These are phyloP conservation scores for Starmera dryadoides DNA, from an alignment of 805 yeast genomes.

Conservation along the genomic window DNA sequence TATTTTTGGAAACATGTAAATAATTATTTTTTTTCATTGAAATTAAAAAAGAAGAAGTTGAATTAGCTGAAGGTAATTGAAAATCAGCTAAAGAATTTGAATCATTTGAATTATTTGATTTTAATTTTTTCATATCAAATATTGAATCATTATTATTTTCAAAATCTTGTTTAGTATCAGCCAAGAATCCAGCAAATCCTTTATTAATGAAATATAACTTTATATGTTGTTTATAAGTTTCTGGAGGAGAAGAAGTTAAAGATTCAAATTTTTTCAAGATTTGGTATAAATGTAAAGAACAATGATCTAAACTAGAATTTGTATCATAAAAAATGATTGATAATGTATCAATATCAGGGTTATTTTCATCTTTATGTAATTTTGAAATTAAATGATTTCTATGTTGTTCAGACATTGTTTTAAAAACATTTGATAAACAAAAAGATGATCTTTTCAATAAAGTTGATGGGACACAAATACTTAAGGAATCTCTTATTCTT, in stretches of 20 bases:
- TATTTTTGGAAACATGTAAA: not conserved
- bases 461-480: constrained; percentile 85
- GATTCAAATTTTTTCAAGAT: constrained; percentile 19
- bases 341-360: constrained; percentile 3
- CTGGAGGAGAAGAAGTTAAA: not conserved
- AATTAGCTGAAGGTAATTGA: constrained; percentile 17
- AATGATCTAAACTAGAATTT: constrained; percentile 12
- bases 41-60: constrained; percentile 15
- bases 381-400: constrained; percentile 8
- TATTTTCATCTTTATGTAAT: constrained; percentile 3
- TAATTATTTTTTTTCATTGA: constrained; percentile 14
- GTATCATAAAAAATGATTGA: constrained; percentile 18
- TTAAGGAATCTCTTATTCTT: constrained; percentile 56
- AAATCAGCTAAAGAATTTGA: constrained; percentile 13
- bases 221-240: constrained; percentile 8
- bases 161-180: constrained; percentile 1
- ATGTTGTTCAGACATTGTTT: constrained; percentile 20
- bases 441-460: constrained; percentile 51
- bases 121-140: constrained; percentile 11
- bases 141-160: not conserved
- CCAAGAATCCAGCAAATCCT: constrained; percentile 14
- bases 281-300: constrained; percentile 18
- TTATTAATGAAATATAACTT: constrained; percentile 12
- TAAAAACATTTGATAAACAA: constrained; percentile 18
- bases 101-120: constrained; percentile 6